Evolutionary conservation across 1,139 yeast genomes (phyloP), one percentile per base, ranked within the genome.

Genomic region (Nakaseomyces delphensis): DNA sequence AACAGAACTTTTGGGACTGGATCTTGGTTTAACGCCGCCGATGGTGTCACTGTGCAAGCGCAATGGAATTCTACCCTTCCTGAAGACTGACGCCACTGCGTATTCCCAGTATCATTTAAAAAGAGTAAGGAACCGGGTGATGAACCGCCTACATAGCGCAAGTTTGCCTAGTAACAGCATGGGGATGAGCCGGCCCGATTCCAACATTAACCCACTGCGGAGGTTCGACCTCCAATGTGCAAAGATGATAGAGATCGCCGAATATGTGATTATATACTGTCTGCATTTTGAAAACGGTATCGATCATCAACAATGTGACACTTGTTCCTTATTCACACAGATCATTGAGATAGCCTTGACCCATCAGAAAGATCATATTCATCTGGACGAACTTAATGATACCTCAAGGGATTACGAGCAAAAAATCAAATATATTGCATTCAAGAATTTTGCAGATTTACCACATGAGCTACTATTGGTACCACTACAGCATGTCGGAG

Each of bases 141-240:
- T 30, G 43, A 13, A 43, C 46, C 9, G 39, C 8, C 7, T 18
- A 10, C 31, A 27, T 21, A 24, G 27, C 13, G 39, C 39, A 16
- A 36, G 39, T 25, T 13, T 36, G 14, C 23, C 31, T 20, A 27
- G 30, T 13, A 13, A 18, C 21, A 24, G 38, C 10, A 41, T 41
- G 9, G 20, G 39, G 10, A 24, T 31, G 39, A 33, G 28, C n/a
- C 28, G 28, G 28, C 28, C 30, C 18, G 25, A 33, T 37, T 16
- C 50, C 55, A 56, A 48, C 43, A 38, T 54, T 50, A 33, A 47
- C 18, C 49, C 56, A 18, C 60, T 57, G 36, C 52, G 65, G 38
- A 52, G 64, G 31, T 61, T 61, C 43, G 64, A 61, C 45, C 45
- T 61, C 21, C 65, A 61, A 44, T 49, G 57, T 14, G 51, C 63